Percentiles rank a stretch among this genome's conserved stretches.
These are phyloP conservation scores for Clavispora vitiphila DNA, from an alignment of 805 yeast species.

Conservation along the genomic window DNA sequence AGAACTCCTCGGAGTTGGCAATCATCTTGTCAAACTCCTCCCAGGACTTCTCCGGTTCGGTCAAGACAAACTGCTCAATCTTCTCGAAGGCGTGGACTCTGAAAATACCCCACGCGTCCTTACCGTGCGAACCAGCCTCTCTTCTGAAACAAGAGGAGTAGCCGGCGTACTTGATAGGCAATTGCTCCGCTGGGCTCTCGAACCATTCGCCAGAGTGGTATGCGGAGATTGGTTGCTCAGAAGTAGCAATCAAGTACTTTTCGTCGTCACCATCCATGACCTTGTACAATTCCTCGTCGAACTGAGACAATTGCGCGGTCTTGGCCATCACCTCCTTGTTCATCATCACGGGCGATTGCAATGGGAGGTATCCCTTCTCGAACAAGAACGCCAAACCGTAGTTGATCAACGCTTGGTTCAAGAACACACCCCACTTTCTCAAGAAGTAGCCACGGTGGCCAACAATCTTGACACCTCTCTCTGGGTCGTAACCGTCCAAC, in stretches of 20 bases:
- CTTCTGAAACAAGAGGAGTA: slow-evolving; percentile 98
- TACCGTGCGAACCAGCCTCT: slow-evolving; percentile 99
- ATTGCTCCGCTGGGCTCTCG: slow-evolving; percentile 93
- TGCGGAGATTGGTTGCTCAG: slow-evolving; percentile 98
- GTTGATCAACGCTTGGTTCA: slow-evolving; percentile 96
- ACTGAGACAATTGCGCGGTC: slow-evolving; percentile 96
- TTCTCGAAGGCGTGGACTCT: slow-evolving; percentile 98
- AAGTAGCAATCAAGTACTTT: slow-evolving; percentile 95
- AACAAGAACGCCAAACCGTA: slow-evolving; percentile 86
- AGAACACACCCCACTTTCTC: slow-evolving; percentile 91
- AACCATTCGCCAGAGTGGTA: slow-evolving; percentile 98
- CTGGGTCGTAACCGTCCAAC: slow-evolving; percentile 97
- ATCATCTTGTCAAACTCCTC: slow-evolving; percentile 96
- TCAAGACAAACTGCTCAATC: slow-evolving; percentile 91
- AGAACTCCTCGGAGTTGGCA: slow-evolving; percentile 83
- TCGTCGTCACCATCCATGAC: slow-evolving; percentile 97
- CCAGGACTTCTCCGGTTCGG: slow-evolving; percentile 99
- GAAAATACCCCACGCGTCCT: slow-evolving; percentile 99
- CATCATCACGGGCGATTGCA: slow-evolving; percentile 99
- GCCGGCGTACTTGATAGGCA: slow-evolving; percentile 96
- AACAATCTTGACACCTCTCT: slow-evolving; percentile 94
- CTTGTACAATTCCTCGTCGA: slow-evolving; percentile 96
- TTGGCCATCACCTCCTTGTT: slow-evolving; percentile 99
- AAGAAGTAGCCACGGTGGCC: slow-evolving; percentile 99
- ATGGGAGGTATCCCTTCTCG: slow-evolving; percentile 73